These are phyloP conservation scores for Calonectria pteridis DNA, from an alignment of 2,329 filamentous ascomycete species.

Conservation along the genomic window DNA sequence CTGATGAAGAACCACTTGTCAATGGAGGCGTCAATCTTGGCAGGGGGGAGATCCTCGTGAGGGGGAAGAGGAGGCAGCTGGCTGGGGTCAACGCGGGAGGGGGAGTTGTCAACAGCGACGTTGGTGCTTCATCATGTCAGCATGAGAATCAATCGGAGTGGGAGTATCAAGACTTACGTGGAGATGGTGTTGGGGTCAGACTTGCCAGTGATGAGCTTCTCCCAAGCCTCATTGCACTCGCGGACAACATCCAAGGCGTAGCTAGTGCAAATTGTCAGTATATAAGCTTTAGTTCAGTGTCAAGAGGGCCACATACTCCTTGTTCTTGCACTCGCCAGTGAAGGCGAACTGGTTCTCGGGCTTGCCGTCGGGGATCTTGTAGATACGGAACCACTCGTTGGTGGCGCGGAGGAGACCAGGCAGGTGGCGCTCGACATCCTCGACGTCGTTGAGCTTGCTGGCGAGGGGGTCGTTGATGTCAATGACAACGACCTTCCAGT, in stretches of 20 bases:
- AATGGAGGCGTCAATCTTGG: slow-evolving; percentile 93
- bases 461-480: slow-evolving; percentile 98
- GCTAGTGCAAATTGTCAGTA: slow-evolving; percentile 54
- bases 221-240: slow-evolving; percentile 97
- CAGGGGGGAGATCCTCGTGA: slow-evolving; percentile 84
- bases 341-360: slow-evolving; percentile 99
- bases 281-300: slow-evolving; percentile 11
- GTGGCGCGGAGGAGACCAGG: slow-evolving; percentile 96
- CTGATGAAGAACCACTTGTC: slow-evolving; percentile 99
- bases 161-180: slow-evolving; percentile 71
- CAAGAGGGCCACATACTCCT: slow-evolving; percentile 71
- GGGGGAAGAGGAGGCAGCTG: slow-evolving; percentile 82
- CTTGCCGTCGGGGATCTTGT: slow-evolving; percentile 99
- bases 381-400: slow-evolving; percentile 99
- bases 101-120: slow-evolving; percentile 79
- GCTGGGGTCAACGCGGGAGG: slow-evolving; percentile 75
- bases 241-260: slow-evolving; percentile 96
- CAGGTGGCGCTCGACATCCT: slow-evolving; percentile 98
- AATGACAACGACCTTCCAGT: slow-evolving; percentile 99
- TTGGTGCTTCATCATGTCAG: slow-evolving; percentile 76
- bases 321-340: slow-evolving; percentile 99
- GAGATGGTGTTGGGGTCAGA: slow-evolving; percentile 81
- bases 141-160: slow-evolving; percentile 6
- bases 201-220: slow-evolving; percentile 94
- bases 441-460: slow-evolving; percentile 96